Base-by-base conservation (phyloP, 2,329 filamentous ascomycete species). In the Alternaria sp. region DNA sequence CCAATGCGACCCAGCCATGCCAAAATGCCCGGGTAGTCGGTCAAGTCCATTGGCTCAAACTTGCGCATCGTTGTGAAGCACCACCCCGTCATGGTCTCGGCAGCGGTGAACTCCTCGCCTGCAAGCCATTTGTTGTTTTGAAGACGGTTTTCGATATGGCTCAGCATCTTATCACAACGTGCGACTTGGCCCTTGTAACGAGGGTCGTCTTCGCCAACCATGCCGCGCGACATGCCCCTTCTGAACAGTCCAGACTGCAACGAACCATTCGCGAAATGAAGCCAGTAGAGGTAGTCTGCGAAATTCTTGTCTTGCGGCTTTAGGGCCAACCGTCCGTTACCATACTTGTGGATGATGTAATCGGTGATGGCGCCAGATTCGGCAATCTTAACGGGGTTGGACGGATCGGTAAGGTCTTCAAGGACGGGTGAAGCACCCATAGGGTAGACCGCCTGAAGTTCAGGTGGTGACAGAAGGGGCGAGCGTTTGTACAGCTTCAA, bases 11-110 rank as follows among this genome's bases (percentile, higher is more conserved):
- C 68, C 60, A 79, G 57, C 75, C 74, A 79, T 15, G 40, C 69
- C 66, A 73, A 36, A 46, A 79, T 74, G 1, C 72, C 78, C 26
- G 70, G 61, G 60, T 78, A 80, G 17, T 64, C 74, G 3, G 61
- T 73, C 61, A 79, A 66, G 66, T 79, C 75, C n/a, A 78, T 63
- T 1, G 82, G 81, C 23, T 77, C 76, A 66, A 87, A 90, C 52
- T 81, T 80, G 15, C 89, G 81, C 83, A 88, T 84, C 2, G 88
- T 91, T 1, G 88, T 90, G 32, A 91, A 78, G 13, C 83, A 81
- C 70, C 86, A 90, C 0, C 89, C 82, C 5, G 79, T 80, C 88
- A 91, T 90, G 43, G 90, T 81, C 76, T 92, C 90, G 1, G 90
- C 90, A 1, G 83, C 87, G 0, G 87, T 90, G 61, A 92, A 87